Percentiles rank a stretch among this genome's conserved stretches.
These are phyloP conservation scores for Hypoxylon sp. DNA, from an alignment of 2,329 filamentous ascomycete genomes.

Conservation along the genomic window DNA sequence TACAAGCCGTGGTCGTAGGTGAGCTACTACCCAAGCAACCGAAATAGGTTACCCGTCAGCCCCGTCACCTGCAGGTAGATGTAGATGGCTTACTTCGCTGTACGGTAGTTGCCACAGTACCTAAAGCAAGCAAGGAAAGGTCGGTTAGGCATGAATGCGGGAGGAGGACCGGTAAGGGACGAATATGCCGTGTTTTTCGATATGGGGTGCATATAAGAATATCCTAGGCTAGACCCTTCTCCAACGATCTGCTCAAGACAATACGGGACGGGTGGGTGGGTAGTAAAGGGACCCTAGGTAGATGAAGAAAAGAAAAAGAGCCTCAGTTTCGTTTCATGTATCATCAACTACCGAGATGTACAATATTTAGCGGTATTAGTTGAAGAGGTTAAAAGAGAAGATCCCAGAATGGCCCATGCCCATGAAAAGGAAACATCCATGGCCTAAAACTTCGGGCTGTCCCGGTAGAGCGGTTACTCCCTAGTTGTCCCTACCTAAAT, in stretches of 20 bases:
- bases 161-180: slow-evolving; percentile 18
- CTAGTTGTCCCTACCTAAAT: slow-evolving; percentile 7
- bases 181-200: slow-evolving; percentile 17
- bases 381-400: slow-evolving; percentile 5
- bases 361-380: slow-evolving; percentile 8
- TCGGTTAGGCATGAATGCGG: slow-evolving; percentile 21
- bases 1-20: slow-evolving; percentile 1
- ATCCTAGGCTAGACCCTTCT: slow-evolving; percentile 1
- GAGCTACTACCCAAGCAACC: background rate
- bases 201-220: slow-evolving; percentile 15
- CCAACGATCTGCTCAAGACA: slow-evolving; percentile 17
- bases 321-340: slow-evolving; percentile 25
- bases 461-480: slow-evolving; percentile 36
- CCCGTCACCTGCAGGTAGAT: slow-evolving; percentile 15
- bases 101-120: slow-evolving; percentile 4
- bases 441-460: slow-evolving; percentile 31
- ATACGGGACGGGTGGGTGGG: background rate
- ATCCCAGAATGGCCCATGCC: background rate
- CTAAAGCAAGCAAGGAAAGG: background rate
- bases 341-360: slow-evolving; percentile 37
- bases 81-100: slow-evolving; percentile 22
- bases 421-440: background rate
- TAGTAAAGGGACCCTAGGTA: background rate
- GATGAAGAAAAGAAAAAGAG: slow-evolving; percentile 25
- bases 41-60: slow-evolving; percentile 9